These are phyloP conservation scores for Peronosclerospora sorghi DNA, from an alignment of 352 stramenopile genomes.

Conservation along the genomic window DNA sequence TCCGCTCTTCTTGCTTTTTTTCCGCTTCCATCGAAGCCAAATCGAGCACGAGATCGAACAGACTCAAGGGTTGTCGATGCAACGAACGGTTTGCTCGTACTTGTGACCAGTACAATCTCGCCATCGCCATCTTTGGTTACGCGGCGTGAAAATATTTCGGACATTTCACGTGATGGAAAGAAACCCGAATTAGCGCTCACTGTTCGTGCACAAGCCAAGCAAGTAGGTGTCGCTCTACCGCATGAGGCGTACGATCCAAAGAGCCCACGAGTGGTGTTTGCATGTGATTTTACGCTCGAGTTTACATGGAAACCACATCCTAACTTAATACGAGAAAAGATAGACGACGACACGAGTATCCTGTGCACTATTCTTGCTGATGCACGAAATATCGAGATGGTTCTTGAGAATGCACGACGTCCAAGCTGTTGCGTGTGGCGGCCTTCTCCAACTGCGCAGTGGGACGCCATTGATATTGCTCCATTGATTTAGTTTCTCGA, in stretches of 20 bases:
- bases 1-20: slow-evolving; percentile 47
- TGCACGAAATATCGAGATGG: slow-evolving; percentile 49
- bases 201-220: slow-evolving; percentile 29
- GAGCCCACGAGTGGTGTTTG: slow-evolving; percentile 38
- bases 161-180: slow-evolving; percentile 34
- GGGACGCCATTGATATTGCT: slow-evolving; percentile 22
- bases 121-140: slow-evolving; percentile 17
- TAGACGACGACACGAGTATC: slow-evolving; percentile 40
- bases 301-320: slow-evolving; percentile 39
- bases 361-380: slow-evolving; percentile 56
- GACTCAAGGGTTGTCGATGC: neutral
- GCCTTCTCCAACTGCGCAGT: slow-evolving; percentile 13
- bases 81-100: slow-evolving; percentile 1
- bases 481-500: slow-evolving; percentile 69
- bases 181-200: slow-evolving; percentile 37
- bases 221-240: slow-evolving; percentile 47
- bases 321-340: slow-evolving; percentile 6
- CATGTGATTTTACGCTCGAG: slow-evolving; percentile 41
- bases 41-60: neutral
- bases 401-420: slow-evolving; percentile 50
- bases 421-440: slow-evolving; percentile 45
- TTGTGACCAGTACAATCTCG: neutral
- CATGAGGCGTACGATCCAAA: slow-evolving; percentile 29
- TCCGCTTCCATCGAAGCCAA: slow-evolving; percentile 14
- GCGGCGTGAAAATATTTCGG: slow-evolving; percentile 36